Evolutionary conservation across 148 eudicot species (phyloP), one percentile per base, ranked within the genome.

Genomic region (Fagopyrum tataricum): DNA sequence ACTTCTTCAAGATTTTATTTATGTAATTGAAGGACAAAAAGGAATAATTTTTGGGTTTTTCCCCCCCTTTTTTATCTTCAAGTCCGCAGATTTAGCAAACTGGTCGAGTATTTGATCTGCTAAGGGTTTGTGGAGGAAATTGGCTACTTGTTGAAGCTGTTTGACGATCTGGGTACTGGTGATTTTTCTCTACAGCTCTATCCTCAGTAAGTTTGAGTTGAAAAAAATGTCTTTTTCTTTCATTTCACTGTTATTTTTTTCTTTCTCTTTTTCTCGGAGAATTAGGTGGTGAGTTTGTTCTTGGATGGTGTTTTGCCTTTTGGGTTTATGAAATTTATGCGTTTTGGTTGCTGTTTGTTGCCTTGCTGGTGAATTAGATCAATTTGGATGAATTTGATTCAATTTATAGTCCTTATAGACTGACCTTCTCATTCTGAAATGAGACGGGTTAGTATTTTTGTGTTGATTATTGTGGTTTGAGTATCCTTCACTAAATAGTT

Each of bases 181-280:
- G 3, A 62, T 24, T 73, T 52, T 82, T 73, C 55, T 48, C 67
- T 56, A 2, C 24, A 69, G 71, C 76, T 73, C 73, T 51, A 84
- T n/a, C 76, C 80, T 80, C 74, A 73, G 93, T 88, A 83, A 88
- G 88, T 85, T 17, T 88, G 82, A 88, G 88, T 85, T 17, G 40
- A 12, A n/a, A 37, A 44, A 49, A 48, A 17, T 47, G 55, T 73
- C 43, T 7, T 44, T 37, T 79, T 69, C 53, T 23, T 37, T 51
- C 51, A 70, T 75, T 72, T 9, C 51, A 37, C 44, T 26, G 56
- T 24, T 72, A 6, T 31, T 31, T 31, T 31, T 31, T 31, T 31
- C 37, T 31, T 3, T 3, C 37, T 31, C 37, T 31, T 31, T 48
- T 72, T 75, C 15, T 4, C 14, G 6, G 3, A 37, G 15, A 41